These are phyloP conservation scores for Kazachstania viticola DNA, from an alignment of 805 yeast species.

Conservation along the genomic window DNA sequence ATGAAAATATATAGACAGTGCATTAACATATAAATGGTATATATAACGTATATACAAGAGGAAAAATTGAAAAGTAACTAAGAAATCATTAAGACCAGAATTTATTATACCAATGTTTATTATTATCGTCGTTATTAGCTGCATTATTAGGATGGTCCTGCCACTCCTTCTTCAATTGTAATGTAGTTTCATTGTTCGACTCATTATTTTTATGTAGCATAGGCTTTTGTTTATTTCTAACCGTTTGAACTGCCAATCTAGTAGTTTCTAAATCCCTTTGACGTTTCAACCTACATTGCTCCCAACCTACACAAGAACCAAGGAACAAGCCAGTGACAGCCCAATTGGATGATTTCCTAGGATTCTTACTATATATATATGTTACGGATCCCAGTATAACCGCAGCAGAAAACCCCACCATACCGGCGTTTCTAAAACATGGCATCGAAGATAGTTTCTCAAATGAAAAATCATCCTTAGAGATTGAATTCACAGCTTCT, in stretches of 20 bases:
- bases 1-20: too few relatives aligned
- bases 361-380: constrained; percentile 52
- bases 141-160: constrained; percentile 4
- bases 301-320: constrained; percentile 84
- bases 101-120: constrained; percentile 22
- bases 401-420: constrained; percentile 50
- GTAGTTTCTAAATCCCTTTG: constrained; percentile 56
- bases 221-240: constrained; percentile 28
- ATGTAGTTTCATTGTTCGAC: constrained; percentile 8
- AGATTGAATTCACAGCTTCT: constrained; percentile 33
- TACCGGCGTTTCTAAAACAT: constrained; percentile 69
- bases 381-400: constrained; percentile 60
- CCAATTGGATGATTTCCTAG: constrained; percentile 65
- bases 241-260: constrained; percentile 50
- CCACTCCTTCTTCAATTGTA: constrained; percentile 11
- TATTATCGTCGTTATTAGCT: constrained; percentile 2
- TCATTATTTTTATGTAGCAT: constrained; percentile 20
- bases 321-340: constrained; percentile 65
- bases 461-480: constrained; percentile 40
- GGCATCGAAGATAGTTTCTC: constrained; percentile 49
- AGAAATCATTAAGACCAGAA: too few relatives aligned
- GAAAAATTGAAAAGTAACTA: too few relatives aligned
- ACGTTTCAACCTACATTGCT: constrained; percentile 72
- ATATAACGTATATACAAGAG: too few relatives aligned
- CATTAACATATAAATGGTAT: too few relatives aligned